Conservation (phyloP, 768 basidiomycete species). For the Tremella yokohamensis region DNA sequence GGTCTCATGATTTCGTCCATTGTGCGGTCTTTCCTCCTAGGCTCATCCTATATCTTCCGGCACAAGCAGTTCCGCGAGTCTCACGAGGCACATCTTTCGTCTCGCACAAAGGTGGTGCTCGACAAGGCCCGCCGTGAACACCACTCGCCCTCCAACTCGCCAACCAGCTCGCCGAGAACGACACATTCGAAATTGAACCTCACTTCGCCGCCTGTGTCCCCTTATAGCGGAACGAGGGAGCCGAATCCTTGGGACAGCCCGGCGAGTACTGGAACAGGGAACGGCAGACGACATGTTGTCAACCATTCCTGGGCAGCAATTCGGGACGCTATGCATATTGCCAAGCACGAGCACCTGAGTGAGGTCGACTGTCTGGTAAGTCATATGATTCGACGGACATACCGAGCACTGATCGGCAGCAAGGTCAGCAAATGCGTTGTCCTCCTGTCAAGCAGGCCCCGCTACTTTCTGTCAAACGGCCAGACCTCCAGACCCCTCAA, state of each 20-base stretch:
- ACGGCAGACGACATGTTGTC: slow-evolving; percentile 55
- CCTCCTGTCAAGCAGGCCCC: too few species aligned
- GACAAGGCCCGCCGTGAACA: slow-evolving; percentile 27
- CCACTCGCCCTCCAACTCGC: slow-evolving; percentile 18
- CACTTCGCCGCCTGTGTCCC: slow-evolving; percentile 3
- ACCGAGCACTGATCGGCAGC: too few species aligned
- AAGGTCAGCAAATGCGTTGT: too few species aligned
- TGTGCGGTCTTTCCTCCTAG: slow-evolving; percentile 78
- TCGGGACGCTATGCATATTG: slow-evolving; percentile 58
- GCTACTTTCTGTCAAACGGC: too few species aligned
- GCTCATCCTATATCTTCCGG: slow-evolving; percentile 69
- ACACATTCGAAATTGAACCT: slow-evolving; percentile 4
- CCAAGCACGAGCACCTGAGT: slow-evolving; percentile 71
- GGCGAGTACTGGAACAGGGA: slow-evolving; percentile 7
- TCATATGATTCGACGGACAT: too few species aligned
- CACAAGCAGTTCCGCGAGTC: slow-evolving; percentile 55
- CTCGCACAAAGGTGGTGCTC: slow-evolving; percentile 38
- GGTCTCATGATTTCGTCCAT: slow-evolving; percentile 74
- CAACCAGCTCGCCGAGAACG: slow-evolving; percentile 11
- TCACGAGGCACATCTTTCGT: slow-evolving; percentile 45
- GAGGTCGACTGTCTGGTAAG: slow-evolving; percentile 65
- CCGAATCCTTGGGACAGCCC: background rate
- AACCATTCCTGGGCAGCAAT: slow-evolving; percentile 46
- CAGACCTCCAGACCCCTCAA: slow-evolving; percentile 4
- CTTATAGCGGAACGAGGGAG: background rate